Conservation (phyloP, 345 rosid species). For the Gossypium sturtianum region DNA sequence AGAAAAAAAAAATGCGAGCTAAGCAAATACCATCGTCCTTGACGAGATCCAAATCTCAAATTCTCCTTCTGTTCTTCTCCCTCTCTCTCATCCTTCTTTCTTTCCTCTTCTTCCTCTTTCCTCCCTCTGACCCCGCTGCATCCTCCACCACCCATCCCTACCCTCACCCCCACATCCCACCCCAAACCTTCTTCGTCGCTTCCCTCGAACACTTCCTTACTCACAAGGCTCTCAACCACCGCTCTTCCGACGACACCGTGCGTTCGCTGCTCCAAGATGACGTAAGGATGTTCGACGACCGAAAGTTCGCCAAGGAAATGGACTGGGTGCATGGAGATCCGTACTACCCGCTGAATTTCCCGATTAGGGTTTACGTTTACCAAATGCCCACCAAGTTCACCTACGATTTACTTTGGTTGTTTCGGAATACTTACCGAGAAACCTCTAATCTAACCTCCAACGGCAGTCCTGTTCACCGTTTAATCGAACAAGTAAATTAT, state of each 20-base stretch:
- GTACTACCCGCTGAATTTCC: constrained; percentile 44
- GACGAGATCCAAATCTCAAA: constrained; percentile 36
- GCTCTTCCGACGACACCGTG: constrained; percentile 43
- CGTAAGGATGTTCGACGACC: constrained; percentile 37
- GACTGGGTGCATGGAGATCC: constrained; percentile 33
- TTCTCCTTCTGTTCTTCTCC: constrained; percentile 25
- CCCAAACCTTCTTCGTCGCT: constrained; percentile 64
- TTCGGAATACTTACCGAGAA: constrained; percentile 58
- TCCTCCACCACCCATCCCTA: constrained; percentile 10
- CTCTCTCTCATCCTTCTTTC: constrained; percentile 29
- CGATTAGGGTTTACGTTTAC: constrained; percentile 79
- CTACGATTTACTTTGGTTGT: constrained; percentile 69
- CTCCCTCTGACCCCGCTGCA: constrained; percentile 8
- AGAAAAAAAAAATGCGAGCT: constrained; percentile 27
- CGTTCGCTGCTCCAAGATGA: constrained; percentile 25
- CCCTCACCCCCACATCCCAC: neutral
- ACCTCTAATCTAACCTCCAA: constrained; percentile 87
- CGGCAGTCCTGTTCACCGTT: constrained; percentile 95
- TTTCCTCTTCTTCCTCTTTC: constrained; percentile 22
- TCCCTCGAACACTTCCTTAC: constrained; percentile 65
- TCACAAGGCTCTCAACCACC: constrained; percentile 15
- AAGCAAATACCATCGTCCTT: constrained; percentile 24
- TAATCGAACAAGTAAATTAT: constrained; percentile 67
- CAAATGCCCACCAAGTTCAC: constrained; percentile 88
- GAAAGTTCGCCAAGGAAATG: constrained; percentile 37